Base-by-base conservation (phyloP, 148 eudicot species). In the Heliosperma pusillum region DNA sequence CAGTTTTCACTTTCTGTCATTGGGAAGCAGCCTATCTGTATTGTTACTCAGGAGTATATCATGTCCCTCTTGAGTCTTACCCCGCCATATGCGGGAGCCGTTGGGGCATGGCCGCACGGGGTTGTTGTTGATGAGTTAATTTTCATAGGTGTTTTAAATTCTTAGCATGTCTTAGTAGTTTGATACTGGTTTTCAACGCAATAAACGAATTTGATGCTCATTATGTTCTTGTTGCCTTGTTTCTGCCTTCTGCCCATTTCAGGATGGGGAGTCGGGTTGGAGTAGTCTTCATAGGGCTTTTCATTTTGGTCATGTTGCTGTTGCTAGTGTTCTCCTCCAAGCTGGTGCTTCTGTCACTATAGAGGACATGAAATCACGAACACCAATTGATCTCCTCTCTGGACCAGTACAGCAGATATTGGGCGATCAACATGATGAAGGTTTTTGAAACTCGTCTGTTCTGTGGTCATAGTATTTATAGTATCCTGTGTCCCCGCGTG, bases 201-300 rank as follows among this genome's bases (percentile, higher is more conserved):
- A 44, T 59, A 6, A n/a, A 63, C 3, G 15, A 30, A 66, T 22
- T 13, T 73, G 70, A 81, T 59, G 36, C 66, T 57, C 61, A 44
- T 50, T 47, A 73, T 24, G 59, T 69, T 72, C 52, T 13, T 30
- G 26, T 50, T 71, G 13, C 45, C 67, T 73, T 69, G 3, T 24
- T 4, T 17, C 66, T 36, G 63, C 52, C 56, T 26, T 22, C 21
- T 42, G 36, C 19, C 29, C 68, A 26, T 22, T 70, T 70, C 86
- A 96, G 99, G 99, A 96, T 85, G 99, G 99, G 72, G 99, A 96
- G 83, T 92, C 99, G 10, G 97, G 99, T 58, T 92, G 99, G 99
- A 92, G 93, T 76, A 92, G 97, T 82, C 99, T 96, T 80, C 99
- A 96, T 79, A 82, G 99, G 79, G 97, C 99, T 52, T 84, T 96